phyloP scores from a whole-genome alignment of 2,329 filamentous ascomycete species.

The Mycogone perniciosa region DNA sequence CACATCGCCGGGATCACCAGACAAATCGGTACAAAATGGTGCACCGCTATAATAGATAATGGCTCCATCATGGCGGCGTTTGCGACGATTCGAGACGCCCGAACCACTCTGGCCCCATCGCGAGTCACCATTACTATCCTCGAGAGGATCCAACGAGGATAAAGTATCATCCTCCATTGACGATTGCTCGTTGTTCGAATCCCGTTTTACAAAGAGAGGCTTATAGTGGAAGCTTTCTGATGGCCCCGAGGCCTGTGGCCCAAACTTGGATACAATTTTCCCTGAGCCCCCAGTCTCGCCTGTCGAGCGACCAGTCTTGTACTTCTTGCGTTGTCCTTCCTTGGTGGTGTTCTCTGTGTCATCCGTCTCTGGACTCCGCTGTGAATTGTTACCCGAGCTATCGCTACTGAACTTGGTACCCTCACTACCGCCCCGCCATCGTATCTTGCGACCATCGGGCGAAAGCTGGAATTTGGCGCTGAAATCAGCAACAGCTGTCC shows the following conservation, averaged over 20 bases:
- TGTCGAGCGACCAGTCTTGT: constrained; percentile 32
- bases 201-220: constrained; percentile 51
- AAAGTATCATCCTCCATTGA: constrained; percentile 45
- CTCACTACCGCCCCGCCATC: constrained; percentile 66
- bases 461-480: constrained; percentile 75
- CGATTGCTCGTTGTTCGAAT: constrained; percentile 40
- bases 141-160: constrained; percentile 41
- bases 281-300: constrained; percentile 30
- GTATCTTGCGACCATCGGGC: constrained; percentile 67
- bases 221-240: constrained; percentile 55
- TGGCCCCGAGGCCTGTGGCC: constrained; percentile 31
- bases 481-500: constrained; percentile 61
- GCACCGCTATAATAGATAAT: constrained; percentile 81
- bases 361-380: constrained; percentile 44
- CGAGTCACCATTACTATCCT: constrained; percentile 45
- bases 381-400: constrained; percentile 45
- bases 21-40: constrained; percentile 74
- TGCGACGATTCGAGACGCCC: constrained; percentile 42
- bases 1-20: constrained; percentile 52
- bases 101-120: constrained; percentile 42
- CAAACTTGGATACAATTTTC: constrained; percentile 36
- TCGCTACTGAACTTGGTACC: constrained; percentile 62
- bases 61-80: constrained; percentile 59
- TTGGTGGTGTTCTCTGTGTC: constrained; percentile 41
- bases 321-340: constrained; percentile 38